phyloP scores from a whole-genome alignment of 2,329 filamentous ascomycete genomes.

The Fusarium penzigii region DNA sequence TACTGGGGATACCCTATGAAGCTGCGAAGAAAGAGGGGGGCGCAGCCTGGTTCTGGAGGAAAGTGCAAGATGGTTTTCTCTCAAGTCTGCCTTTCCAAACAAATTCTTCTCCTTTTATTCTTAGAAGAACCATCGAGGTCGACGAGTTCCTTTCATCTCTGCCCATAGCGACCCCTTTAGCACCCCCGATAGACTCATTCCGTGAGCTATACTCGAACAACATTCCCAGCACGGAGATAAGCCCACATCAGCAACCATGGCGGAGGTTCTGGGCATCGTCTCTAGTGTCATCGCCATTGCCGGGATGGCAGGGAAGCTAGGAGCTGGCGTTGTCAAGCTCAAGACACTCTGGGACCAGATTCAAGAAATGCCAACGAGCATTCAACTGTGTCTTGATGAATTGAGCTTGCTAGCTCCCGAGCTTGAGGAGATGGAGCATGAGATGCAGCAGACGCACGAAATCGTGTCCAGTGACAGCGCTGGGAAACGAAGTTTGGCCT shows the following conservation, averaged over 20 bases:
- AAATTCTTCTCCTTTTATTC: too few relatives aligned
- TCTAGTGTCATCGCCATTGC: conserved; percentile 18
- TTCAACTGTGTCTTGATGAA: conserved; percentile 3
- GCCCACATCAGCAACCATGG: conserved; percentile 6
- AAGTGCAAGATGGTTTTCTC: too few relatives aligned
- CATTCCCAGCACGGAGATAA: too few relatives aligned
- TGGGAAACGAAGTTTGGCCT: conserved; percentile 3
- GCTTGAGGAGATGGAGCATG: conserved; percentile 5
- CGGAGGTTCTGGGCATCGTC: conserved; percentile 13
- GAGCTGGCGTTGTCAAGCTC: conserved; percentile 3
- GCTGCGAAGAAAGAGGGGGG: too few relatives aligned
- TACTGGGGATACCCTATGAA: too few relatives aligned
- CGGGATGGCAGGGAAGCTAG: conserved; percentile 14
- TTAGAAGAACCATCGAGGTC: too few relatives aligned
- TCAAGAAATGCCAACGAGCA: conserved; percentile 4
- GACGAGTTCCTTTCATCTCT: too few relatives aligned
- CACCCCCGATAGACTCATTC: too few relatives aligned
- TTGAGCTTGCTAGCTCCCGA: background rate
- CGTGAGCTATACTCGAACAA: too few relatives aligned
- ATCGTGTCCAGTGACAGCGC: conserved; percentile 1
- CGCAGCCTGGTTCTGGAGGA: too few relatives aligned
- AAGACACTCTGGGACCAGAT: conserved; percentile 21
- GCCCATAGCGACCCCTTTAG: too few relatives aligned
- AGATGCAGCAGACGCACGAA: background rate
- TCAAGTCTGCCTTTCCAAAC: too few relatives aligned